phyloP scores from a whole-genome alignment of 768 basidiomycete species.

The Leccinum ochraceum region DNA sequence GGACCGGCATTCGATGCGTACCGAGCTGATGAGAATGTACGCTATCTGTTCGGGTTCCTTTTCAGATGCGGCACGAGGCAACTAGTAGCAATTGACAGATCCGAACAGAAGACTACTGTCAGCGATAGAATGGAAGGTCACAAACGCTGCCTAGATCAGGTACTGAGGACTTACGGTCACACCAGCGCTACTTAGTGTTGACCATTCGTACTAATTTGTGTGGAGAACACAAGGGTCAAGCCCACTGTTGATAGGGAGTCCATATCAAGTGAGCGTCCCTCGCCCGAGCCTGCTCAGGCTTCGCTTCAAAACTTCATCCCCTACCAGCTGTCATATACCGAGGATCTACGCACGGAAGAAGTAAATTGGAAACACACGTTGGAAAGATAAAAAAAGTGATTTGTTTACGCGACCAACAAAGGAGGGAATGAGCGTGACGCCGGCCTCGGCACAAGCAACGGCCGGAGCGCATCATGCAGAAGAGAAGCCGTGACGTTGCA shows the following conservation, averaged over 20 bases:
- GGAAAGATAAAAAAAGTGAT: conserved; percentile 27
- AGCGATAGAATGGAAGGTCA: not conserved
- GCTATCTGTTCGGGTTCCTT: not conserved
- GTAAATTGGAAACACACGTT: conserved; percentile 15
- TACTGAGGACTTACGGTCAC: too few species aligned
- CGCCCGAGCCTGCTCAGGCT: too few species aligned
- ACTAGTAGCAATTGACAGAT: not conserved
- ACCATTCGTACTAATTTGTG: too few species aligned
- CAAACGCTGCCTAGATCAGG: too few species aligned
- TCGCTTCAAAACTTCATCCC: too few species aligned
- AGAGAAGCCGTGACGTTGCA: conserved; percentile 97
- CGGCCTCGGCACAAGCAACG: conserved; percentile 97
- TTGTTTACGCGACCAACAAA: conserved; percentile 93
- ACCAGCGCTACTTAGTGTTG: too few species aligned
- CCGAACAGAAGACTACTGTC: not conserved
- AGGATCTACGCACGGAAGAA: conserved; percentile 64
- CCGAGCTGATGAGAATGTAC: not conserved
- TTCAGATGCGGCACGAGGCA: not conserved
- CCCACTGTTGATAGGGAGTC: too few species aligned
- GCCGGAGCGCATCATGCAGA: conserved; percentile 95
- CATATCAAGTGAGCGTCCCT: too few species aligned
- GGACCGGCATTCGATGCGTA: not conserved
- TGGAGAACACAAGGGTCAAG: too few species aligned
- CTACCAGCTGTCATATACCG: conserved; percentile 30
- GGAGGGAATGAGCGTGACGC: conserved; percentile 97